A percentile compares a stretch with the other conserved stretches of the same genome.
phyloP scores from a whole-genome alignment of 1,284 basidiomycete genomes.

The Cutaneotrichosporon mucoides region DNA sequence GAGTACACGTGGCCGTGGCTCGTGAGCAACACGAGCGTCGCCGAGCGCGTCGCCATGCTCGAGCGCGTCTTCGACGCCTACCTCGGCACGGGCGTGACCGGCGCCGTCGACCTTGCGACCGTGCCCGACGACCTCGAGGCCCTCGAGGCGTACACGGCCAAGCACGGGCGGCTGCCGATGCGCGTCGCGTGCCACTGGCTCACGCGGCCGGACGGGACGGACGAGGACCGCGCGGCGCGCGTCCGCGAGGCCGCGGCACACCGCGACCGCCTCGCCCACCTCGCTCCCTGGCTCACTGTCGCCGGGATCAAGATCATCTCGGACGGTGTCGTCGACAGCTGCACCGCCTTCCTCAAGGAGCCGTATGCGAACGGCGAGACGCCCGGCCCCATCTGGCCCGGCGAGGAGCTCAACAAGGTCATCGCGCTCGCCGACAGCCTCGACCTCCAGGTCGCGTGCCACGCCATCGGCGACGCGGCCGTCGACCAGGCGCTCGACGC shows the following conservation, averaged over 20 bases:
- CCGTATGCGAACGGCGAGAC: constrained; percentile 27
- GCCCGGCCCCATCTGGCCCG: constrained; percentile 34
- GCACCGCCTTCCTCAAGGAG: constrained; percentile 33
- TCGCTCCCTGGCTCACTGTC: constrained; percentile 22
- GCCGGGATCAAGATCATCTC: constrained; percentile 37
- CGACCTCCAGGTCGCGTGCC: constrained; percentile 32
- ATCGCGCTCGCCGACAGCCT: constrained; percentile 27
- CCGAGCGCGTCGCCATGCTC: constrained; percentile 19
- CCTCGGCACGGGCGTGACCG: constrained; percentile 28
- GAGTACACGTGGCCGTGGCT: constrained; percentile 31
- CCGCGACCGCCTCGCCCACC: constrained; percentile 15
- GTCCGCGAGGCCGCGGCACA: constrained; percentile 24
- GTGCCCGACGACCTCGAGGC: constrained; percentile 24
- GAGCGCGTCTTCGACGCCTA: constrained; percentile 24
- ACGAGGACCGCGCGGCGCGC: constrained; percentile 14
- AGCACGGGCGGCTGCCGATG: constrained; percentile 22
- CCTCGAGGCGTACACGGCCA: constrained; percentile 22
- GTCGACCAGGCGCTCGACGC: constrained; percentile 32
- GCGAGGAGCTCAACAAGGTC: constrained; percentile 23
- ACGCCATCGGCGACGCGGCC: constrained; percentile 39
- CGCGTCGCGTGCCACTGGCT: constrained; percentile 32
- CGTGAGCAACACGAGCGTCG: constrained; percentile 11
- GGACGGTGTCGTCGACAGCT: constrained; percentile 37
- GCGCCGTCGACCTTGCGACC: constrained; percentile 31
- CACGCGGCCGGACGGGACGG: constrained; percentile 19